phyloP scores from a whole-genome alignment of 768 basidiomycete species.

The Cyclocybe cylindracea region DNA sequence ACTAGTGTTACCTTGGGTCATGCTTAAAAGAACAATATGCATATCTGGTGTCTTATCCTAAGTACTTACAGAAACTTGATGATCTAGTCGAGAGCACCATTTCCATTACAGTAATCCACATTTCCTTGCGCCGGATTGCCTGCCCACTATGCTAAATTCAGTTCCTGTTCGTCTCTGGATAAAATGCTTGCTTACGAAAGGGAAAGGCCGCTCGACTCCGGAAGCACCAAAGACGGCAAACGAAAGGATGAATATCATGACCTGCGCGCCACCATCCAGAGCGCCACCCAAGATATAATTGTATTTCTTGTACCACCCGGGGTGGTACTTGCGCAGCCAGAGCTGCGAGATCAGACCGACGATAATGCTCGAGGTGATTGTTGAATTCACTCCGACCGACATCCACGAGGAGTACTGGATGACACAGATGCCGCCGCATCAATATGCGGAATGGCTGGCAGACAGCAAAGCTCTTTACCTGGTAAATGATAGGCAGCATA shows the following conservation, averaged over 20 bases:
- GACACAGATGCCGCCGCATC: background rate
- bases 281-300: conserved; percentile 71
- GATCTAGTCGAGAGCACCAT: conserved; percentile 45
- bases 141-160: conserved; percentile 40
- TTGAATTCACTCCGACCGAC: conserved; percentile 57
- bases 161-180: background rate
- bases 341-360: conserved; percentile 60
- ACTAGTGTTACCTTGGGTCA: too few relatives aligned
- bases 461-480: conserved; percentile 27
- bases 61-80: too few relatives aligned
- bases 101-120: conserved; percentile 62
- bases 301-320: conserved; percentile 68
- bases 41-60: too few relatives aligned
- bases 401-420: conserved; percentile 41
- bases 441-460: background rate
- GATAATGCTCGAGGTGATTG: conserved; percentile 45
- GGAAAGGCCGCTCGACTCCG: conserved; percentile 50
- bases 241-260: conserved; percentile 64
- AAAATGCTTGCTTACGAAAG: conserved; percentile 29
- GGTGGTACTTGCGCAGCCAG: conserved; percentile 57
- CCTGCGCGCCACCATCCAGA: conserved; percentile 64
- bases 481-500: conserved; percentile 58
- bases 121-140: conserved; percentile 56
- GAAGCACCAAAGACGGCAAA: conserved; percentile 68
- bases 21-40: too few relatives aligned